phyloP scores from a whole-genome alignment of 169 alveolate species.

The Eimeria maxima region DNA sequence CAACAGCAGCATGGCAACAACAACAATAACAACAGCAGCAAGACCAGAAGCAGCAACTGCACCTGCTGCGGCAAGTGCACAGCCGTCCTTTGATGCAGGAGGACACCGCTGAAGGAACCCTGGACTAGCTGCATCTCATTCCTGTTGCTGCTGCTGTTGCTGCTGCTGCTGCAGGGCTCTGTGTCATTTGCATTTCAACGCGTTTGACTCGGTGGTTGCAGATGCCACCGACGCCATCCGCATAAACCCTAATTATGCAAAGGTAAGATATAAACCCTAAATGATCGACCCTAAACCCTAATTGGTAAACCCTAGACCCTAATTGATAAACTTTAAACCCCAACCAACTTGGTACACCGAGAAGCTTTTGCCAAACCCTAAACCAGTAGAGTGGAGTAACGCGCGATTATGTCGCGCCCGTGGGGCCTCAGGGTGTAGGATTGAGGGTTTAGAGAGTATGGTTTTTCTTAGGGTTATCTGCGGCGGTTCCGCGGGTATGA shows the following conservation, averaged over 20 bases:
- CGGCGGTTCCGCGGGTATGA: conserved; percentile 93
- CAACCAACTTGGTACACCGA: background rate
- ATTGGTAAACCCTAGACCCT: no score
- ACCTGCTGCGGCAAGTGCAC: conserved; percentile 19
- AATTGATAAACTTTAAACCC: background rate
- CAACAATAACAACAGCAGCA: no score
- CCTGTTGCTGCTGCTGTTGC: conserved; percentile 25
- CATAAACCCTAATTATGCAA: conserved; percentile 87
- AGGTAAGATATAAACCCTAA: conserved; percentile 81
- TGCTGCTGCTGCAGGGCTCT: conserved; percentile 91
- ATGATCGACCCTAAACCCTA: background rate
- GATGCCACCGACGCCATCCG: conserved; percentile 90
- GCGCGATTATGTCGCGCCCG: conserved; percentile 30
- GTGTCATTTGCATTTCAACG: conserved; percentile 89
- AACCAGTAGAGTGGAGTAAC: conserved; percentile 23
- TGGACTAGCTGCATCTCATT: background rate
- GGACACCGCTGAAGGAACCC: background rate
- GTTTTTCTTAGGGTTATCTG: conserved; percentile 85
- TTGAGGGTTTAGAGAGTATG: background rate
- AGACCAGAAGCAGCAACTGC: background rate
- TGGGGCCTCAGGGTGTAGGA: conserved; percentile 62
- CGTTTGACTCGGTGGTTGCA: conserved; percentile 89
- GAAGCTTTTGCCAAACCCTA: background rate
- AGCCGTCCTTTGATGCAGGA: no score
- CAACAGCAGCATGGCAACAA: background rate